Base-by-base conservation (phyloP, 257 asterid genomes). In the Jaltomata sinuosa region DNA sequence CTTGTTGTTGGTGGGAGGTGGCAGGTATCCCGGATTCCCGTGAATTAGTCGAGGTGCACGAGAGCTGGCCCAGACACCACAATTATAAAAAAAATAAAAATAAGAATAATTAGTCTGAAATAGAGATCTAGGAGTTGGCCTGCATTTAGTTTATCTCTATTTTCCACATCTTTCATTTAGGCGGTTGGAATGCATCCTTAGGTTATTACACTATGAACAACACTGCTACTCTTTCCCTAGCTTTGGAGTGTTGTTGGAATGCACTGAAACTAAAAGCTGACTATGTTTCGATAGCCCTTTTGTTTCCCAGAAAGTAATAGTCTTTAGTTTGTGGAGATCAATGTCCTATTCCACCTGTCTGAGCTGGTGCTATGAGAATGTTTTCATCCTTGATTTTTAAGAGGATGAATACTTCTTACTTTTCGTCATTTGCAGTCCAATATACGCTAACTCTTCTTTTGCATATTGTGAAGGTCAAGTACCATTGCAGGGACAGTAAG, bases 401-500 rank as follows among this genome's bases (percentile, higher is more conserved):
- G 76, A 67, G 47, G 36, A 27, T 25, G 12, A 31, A 32, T 67
- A 25, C 36, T 45, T 47, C 25, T n/a, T 25, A 29, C 6, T 6
- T 76, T 79, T 82, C 36, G 3, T 54, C 83, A 80, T 49, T 27
- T 49, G 25, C 82, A 8, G 45, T 27, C 57, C 85, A 80, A 65
- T 81, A 49, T 77, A 77, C 49, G 82, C 88, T 84, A 79, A 89
- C 87, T 87, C 34, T 85, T 53, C 78, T 89, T 89, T 71, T 72
- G 83, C 84, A 64, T 86, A 84, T 85, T 81, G 38, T 88, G 67
- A 86, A 96, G 99, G 84, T 93, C 99, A 84, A 96, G 99, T 88
- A 92, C 94, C 27, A 85, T 93, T 67, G 97, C 98, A 32, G 98
- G 98, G 82, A 85, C 88, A 3, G 92, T 93, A 86, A 94, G 99